Evolutionary conservation across 371 early-diverging fungal genomes (phyloP).

Genomic region (Blakeslea trispora): DNA sequence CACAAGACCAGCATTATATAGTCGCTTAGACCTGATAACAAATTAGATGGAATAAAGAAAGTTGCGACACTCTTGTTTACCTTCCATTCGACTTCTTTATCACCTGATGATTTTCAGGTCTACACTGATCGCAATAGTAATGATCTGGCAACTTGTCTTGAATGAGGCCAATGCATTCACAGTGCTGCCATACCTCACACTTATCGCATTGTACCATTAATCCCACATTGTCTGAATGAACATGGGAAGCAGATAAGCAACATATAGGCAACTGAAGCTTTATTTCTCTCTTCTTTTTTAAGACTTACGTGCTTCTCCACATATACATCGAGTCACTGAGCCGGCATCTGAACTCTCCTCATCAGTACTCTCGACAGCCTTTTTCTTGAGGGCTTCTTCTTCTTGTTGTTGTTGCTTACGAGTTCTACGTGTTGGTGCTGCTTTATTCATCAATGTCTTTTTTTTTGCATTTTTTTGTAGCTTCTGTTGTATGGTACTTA

Average conservation of each 20-base stretch:
- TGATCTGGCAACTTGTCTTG: conserved; percentile 76
- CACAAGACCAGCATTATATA: conserved; percentile 7
- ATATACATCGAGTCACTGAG: conserved; percentile 83
- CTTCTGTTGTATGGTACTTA: no score
- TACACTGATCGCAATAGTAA: conserved; percentile 88
- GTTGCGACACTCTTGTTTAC: conserved; percentile 10
- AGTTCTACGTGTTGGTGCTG: conserved; percentile 20
- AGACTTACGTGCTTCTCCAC: conserved; percentile 70
- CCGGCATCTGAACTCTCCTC: conserved; percentile 62
- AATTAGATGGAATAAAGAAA: conserved; percentile 1
- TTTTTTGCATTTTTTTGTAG: no score
- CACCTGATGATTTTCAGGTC: conserved; percentile 71
- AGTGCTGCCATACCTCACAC: conserved; percentile 92
- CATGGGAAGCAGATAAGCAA: no score
- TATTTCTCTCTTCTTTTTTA: no score
- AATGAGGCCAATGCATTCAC: conserved; percentile 75
- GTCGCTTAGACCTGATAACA: conserved; percentile 18
- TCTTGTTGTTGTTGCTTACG: conserved; percentile 15
- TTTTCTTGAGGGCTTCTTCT: conserved; percentile 3
- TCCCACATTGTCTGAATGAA: conserved; percentile 62
- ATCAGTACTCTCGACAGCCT: conserved; percentile 19
- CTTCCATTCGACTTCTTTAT: conserved; percentile 33
- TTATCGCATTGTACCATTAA: conserved; percentile 90
- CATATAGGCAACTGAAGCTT: no score
- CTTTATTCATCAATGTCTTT: no score